Percentiles rank a stretch among this genome's conserved stretches.
phyloP scores from a whole-genome alignment of 2,329 filamentous ascomycete genomes.

The Xylaria sp. region DNA sequence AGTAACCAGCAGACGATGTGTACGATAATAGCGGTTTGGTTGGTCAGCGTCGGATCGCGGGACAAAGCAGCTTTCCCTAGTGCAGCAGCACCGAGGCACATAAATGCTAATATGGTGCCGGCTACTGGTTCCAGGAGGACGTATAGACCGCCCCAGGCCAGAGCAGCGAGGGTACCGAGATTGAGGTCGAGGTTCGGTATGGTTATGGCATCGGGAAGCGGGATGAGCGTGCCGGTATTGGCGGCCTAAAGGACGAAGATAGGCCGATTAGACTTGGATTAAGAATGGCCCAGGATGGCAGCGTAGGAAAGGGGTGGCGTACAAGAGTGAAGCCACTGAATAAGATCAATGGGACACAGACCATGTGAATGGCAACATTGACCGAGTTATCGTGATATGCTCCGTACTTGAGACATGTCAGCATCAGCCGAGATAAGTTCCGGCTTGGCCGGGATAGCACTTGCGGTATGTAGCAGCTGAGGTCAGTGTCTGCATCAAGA shows the following conservation, averaged over 20 bases:
- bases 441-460: not conserved
- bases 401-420: slow-evolving; percentile 71
- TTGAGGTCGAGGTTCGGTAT: slow-evolving; percentile 74
- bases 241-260: slow-evolving; percentile 58
- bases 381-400: slow-evolving; percentile 82
- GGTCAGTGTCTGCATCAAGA: slow-evolving; percentile 28
- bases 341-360: slow-evolving; percentile 80
- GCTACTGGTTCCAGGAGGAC: slow-evolving; percentile 94
- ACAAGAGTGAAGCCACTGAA: slow-evolving; percentile 78
- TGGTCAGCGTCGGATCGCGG: slow-evolving; percentile 61
- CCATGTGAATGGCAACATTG: slow-evolving; percentile 82
- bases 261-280: slow-evolving; percentile 37
- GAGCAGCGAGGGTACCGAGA: slow-evolving; percentile 70
- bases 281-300: slow-evolving; percentile 4
- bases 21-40: slow-evolving; percentile 69
- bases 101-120: slow-evolving; percentile 77
- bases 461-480: not conserved
- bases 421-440: slow-evolving; percentile 4
- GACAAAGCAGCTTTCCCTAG: slow-evolving; percentile 78
- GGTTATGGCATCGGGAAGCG: slow-evolving; percentile 73
- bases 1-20: slow-evolving; percentile 83
- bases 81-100: slow-evolving; percentile 80
- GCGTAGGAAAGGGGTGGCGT: slow-evolving; percentile 50
- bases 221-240: slow-evolving; percentile 71
- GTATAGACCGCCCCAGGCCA: slow-evolving; percentile 81